Evolutionary conservation across 2,329 filamentous ascomycete species (phyloP).

Genomic region (Aspergillus felis): DNA sequence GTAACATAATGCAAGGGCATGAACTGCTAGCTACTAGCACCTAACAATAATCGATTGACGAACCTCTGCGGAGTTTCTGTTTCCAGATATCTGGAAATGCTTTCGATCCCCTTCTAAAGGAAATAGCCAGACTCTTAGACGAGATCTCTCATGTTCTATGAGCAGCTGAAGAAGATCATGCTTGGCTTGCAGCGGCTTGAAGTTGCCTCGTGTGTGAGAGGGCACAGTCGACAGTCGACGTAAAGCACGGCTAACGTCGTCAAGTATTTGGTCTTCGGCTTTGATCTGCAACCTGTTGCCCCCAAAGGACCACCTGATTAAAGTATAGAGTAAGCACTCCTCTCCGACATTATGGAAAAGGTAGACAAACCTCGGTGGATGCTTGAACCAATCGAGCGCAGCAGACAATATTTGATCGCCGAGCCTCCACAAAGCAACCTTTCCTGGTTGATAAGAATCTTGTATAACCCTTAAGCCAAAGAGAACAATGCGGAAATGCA

Average conservation of each 20-base stretch:
- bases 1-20: background rate
- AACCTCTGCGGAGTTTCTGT: constrained; percentile 40
- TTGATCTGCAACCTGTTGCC: constrained; percentile 91
- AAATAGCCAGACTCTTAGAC: constrained; percentile 84
- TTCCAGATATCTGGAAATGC: constrained; percentile 45
- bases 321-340: constrained; percentile 15
- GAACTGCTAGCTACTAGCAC: background rate
- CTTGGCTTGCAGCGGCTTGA: constrained; percentile 69
- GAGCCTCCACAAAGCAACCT: constrained; percentile 70
- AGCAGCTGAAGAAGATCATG: constrained; percentile 78
- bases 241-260: constrained; percentile 67
- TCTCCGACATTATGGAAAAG: background rate
- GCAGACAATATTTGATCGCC: constrained; percentile 88
- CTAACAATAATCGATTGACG: constrained; percentile 4
- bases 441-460: constrained; percentile 61
- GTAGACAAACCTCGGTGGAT: constrained; percentile 58
- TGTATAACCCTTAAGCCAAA: constrained; percentile 76
- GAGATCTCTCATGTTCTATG: constrained; percentile 77
- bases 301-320: constrained; percentile 77
- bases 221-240: constrained; percentile 62
- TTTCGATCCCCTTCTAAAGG: constrained; percentile 66
- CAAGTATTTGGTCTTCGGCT: constrained; percentile 79
- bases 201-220: constrained; percentile 44
- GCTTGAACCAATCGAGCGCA: constrained; percentile 82
- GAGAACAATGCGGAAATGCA: constrained; percentile 84